These are phyloP conservation scores for Tolypocladium paradoxum DNA, from an alignment of 2,329 filamentous ascomycete species.

Conservation along the genomic window DNA sequence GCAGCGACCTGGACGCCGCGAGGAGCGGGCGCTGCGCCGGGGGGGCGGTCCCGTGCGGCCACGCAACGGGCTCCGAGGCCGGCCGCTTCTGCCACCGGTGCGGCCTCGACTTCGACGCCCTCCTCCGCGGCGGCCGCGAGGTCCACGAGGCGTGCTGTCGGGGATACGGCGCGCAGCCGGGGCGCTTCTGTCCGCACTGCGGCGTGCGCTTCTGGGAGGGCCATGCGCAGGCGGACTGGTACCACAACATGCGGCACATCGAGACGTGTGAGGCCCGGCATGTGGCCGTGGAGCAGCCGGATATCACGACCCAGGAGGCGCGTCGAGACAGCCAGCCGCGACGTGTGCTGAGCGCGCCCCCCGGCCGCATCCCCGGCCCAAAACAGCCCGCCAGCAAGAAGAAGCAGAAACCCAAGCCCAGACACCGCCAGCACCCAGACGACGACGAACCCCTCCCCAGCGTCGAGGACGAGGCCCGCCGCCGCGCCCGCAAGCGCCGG, in stretches of 20 bases:
- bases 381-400: background rate
- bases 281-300: background rate
- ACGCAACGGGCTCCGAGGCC: background rate
- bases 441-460: background rate
- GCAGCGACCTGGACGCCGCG: background rate
- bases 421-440: background rate
- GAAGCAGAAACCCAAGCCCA: background rate
- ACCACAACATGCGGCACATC: conserved; percentile 4
- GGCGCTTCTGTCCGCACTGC: conserved; percentile 4
- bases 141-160: background rate
- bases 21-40: background rate
- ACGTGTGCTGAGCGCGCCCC: background rate
- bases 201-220: background rate
- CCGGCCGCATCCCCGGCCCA: background rate
- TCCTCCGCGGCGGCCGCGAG: background rate
- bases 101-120: background rate
- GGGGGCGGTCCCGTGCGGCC: background rate
- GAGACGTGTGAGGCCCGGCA: background rate
- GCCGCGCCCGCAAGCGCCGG: background rate
- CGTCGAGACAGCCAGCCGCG: background rate
- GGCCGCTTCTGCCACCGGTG: conserved; percentile 1
- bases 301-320: background rate
- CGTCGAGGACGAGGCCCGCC: background rate
- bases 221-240: background rate
- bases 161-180: background rate